Evolutionary conservation across 805 yeast genomes (phyloP), one percentile per base, ranked within the genome.

Genomic region (Yamadazyma endophytica): DNA sequence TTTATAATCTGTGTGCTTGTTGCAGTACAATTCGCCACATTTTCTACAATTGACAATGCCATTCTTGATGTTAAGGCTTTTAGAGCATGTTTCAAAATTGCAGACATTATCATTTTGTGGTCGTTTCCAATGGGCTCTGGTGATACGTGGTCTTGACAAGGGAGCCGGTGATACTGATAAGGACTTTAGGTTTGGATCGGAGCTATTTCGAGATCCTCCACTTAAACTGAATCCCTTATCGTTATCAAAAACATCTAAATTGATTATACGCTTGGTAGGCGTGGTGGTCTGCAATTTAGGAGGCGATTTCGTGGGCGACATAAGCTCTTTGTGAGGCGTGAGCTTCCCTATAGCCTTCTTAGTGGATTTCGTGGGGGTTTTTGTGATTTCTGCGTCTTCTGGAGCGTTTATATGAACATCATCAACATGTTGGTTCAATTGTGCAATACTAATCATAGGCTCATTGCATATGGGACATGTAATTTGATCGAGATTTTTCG

Each of bases 1-100:
- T 31, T 68, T 62, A 43, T 65, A 77, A 31, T 59, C 50, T 3
- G 87, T 64, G 56, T 88, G 95, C 17, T 51, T 54, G 37, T 70
- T 70, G 52, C 96, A 87, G 49, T 57, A 85, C 12, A 87, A 52
- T 16, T 63, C 48, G 0, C 96, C 96, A 58, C 96, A 88, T 42
- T 72, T 73, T 15, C 90, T 59, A 54, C 96, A 85, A 50, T 86
- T 81, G 5, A 75, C 74, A 2, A 69, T 54, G 0, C 83, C 85
- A 42, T 68, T 72, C 35, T 75, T 70, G 17, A 73, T 59, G 29
- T 59, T 68, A 22, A 82, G 56, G 4, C 37, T 43, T 31, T 58
- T 68, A 4, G 16, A 5, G 22, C 45, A 41, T 7, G 24, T 17
- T 19, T 39, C 36, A 17, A 50, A 47, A 1, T 67, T 44, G 40